Evolutionary conservation across 805 yeast species (phyloP).

Genomic region (Candida fluviatilis): DNA sequence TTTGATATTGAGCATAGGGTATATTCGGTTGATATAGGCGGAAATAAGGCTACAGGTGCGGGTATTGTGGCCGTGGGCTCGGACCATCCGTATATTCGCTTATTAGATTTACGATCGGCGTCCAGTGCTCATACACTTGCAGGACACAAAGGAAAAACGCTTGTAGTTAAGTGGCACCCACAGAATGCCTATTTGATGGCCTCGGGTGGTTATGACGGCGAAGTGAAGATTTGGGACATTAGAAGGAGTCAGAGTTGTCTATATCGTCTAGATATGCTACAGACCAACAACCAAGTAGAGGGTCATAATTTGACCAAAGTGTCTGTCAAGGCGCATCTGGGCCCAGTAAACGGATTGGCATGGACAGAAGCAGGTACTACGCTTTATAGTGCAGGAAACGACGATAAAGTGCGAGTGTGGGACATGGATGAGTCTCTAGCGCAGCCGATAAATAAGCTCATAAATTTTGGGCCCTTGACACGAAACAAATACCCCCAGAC

Average conservation of each 20-base stretch:
- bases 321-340: conserved; percentile 64
- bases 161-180: conserved; percentile 76
- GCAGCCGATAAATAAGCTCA: conserved; percentile 53
- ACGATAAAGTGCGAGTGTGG: conserved; percentile 81
- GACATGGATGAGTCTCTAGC: conserved; percentile 40
- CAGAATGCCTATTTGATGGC: conserved; percentile 56
- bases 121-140: conserved; percentile 67
- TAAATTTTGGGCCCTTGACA: conserved; percentile 75
- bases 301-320: conserved; percentile 24
- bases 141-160: conserved; percentile 56
- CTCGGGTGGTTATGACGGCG: conserved; percentile 80
- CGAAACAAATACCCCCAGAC: conserved; percentile 54
- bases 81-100: conserved; percentile 64
- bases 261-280: conserved; percentile 55
- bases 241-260: conserved; percentile 64
- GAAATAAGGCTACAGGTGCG: conserved; percentile 24
- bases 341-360: conserved; percentile 70
- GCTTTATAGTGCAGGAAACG: conserved; percentile 68
- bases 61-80: conserved; percentile 67
- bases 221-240: conserved; percentile 81
- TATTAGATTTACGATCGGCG: conserved; percentile 70
- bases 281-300: conserved; percentile 26
- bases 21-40: conserved; percentile 57
- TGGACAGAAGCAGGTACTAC: conserved; percentile 69
- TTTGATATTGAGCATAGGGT: conserved; percentile 61